Percentiles rank a stretch among this genome's conserved stretches.
Conservation (phyloP, 1,139 yeast species). For the Debaryomyces fabryi region DNA sequence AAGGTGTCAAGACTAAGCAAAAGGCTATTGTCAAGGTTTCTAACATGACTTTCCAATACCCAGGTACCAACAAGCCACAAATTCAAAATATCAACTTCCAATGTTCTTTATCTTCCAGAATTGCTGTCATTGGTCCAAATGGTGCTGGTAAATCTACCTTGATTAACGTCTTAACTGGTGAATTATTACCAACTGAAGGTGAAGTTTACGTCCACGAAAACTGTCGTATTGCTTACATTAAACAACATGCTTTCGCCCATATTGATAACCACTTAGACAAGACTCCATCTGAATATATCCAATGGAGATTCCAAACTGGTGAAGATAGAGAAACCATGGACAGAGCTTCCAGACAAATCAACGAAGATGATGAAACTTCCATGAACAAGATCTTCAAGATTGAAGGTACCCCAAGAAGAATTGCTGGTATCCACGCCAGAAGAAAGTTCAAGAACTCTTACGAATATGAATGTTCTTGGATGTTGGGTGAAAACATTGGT, state of each 20-base stretch:
- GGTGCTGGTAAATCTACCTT: conserved; percentile 99
- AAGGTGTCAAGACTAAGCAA: conserved; percentile 99
- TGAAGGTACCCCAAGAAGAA: conserved; percentile 98
- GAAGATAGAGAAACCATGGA: conserved; percentile 99
- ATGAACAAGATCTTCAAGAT: conserved; percentile 99
- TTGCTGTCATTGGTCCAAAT: conserved; percentile 99
- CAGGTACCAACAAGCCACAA: conserved; percentile 98
- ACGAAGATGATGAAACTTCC: conserved; percentile 94
- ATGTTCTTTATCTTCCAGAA: conserved; percentile 98
- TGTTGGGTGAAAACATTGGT: conserved; percentile 96
- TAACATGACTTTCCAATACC: conserved; percentile 98
- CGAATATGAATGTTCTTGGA: conserved; percentile 98
- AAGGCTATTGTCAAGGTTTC: conserved; percentile 98
- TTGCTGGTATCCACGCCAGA: conserved; percentile 93
- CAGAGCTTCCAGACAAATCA: conserved; percentile 98
- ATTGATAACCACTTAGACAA: conserved; percentile 98
- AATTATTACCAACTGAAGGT: conserved; percentile 95
- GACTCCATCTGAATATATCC: conserved; percentile 99
- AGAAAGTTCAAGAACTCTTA: conserved; percentile 99
- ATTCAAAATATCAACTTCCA: conserved; percentile 89
- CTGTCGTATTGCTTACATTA: conserved; percentile 99
- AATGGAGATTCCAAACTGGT: conserved; percentile 99
- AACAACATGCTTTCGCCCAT: conserved; percentile 99
- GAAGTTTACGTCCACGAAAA: conserved; percentile 99
- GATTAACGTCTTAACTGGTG: conserved; percentile 98